A percentile compares a stretch with the other conserved stretches of the same genome.
These are phyloP conservation scores for Crithidia expoeki DNA, from an alignment of 208 protist genomes.

Conservation along the genomic window DNA sequence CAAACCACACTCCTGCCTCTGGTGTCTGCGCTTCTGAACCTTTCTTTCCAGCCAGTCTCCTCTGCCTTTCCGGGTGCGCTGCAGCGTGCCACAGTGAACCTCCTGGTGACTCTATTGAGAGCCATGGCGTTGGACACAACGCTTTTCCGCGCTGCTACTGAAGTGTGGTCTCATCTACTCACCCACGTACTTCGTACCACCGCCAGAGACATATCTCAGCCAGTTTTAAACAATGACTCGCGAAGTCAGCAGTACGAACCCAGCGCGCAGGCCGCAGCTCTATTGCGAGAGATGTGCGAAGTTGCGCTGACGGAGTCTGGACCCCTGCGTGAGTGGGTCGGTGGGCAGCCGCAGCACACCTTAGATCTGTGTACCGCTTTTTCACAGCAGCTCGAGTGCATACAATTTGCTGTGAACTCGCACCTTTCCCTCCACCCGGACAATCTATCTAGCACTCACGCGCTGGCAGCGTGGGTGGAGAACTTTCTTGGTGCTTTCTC, in stretches of 20 bases:
- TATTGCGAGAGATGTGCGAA: constrained; percentile 30
- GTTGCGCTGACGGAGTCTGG: constrained; percentile 1
- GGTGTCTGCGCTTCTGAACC: not conserved
- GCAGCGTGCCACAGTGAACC: constrained; percentile 18
- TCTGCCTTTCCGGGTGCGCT: constrained; percentile 5
- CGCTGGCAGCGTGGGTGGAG: constrained; percentile 11
- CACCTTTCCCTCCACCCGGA: not conserved
- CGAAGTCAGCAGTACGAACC: not conserved
- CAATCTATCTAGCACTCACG: not conserved
- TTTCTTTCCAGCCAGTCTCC: not conserved
- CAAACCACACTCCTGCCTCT: not conserved
- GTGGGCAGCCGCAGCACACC: constrained; percentile 10
- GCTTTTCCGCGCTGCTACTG: constrained; percentile 4
- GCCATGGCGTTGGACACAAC: not conserved
- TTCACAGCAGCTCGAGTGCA: constrained; percentile 2
- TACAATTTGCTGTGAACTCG: not conserved
- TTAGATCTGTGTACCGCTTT: constrained; percentile 17
- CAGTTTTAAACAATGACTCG: not conserved
- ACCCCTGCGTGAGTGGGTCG: constrained; percentile 25
- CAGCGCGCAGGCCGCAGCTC: not conserved
- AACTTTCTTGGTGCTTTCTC: constrained; percentile 18
- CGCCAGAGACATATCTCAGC: not conserved
- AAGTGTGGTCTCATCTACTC: constrained; percentile 13
- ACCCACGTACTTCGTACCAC: constrained; percentile 16
- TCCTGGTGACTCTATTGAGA: constrained; percentile 19